Evolutionary conservation across 2,329 filamentous ascomycete genomes (phyloP).

Genomic region (Paecilomyces sp.): DNA sequence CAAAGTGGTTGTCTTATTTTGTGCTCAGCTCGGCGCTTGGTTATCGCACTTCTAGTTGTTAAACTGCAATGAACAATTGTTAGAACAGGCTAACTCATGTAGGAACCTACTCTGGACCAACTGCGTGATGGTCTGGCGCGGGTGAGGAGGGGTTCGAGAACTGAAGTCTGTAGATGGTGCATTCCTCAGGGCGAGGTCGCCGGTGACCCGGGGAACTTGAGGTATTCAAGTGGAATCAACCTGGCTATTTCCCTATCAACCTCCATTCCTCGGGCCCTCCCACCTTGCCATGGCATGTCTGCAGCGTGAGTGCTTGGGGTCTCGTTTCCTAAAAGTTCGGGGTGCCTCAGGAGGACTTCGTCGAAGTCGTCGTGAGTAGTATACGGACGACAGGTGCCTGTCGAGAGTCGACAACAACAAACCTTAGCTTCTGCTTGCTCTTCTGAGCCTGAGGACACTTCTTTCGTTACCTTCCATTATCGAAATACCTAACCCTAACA

Average conservation of each 20-base stretch:
- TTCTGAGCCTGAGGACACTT: background rate
- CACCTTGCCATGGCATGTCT: background rate
- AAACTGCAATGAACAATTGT: background rate
- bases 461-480: background rate
- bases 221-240: background rate
- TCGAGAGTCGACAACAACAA: background rate
- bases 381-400: background rate
- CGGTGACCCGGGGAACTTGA: slow-evolving; percentile 8
- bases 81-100: background rate
- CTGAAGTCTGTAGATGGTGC: slow-evolving; percentile 3
- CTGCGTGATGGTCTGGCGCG: background rate
- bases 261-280: background rate
- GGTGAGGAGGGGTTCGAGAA: background rate
- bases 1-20: background rate
- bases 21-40: background rate
- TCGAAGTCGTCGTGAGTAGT: background rate
- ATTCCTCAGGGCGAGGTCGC: slow-evolving; percentile 8
- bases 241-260: background rate
- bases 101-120: background rate
- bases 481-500: background rate
- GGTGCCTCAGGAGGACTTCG: background rate
- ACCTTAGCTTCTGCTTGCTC: background rate
- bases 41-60: background rate
- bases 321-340: background rate
- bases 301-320: background rate